These are phyloP conservation scores for Mortierella sp. DNA, from an alignment of 371 early-diverging fungal genomes.

Conservation along the genomic window DNA sequence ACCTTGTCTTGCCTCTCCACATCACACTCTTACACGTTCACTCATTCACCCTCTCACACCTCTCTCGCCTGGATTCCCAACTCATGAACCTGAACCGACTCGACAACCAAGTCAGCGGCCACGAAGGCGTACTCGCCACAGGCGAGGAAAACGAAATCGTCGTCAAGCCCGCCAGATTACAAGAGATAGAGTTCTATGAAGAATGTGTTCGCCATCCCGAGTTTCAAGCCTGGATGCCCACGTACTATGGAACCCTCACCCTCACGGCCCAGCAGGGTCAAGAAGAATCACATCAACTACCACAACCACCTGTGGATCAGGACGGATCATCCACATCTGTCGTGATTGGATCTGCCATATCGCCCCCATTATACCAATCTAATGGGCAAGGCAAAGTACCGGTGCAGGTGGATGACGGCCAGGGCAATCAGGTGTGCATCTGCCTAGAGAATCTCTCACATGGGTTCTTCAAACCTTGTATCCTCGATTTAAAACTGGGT, in stretches of 20 bases:
- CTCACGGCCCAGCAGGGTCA: constrained; percentile 48
- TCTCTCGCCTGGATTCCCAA: not conserved
- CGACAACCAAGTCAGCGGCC: constrained; percentile 77
- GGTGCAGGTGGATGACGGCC: constrained; percentile 57
- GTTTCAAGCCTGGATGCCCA: constrained; percentile 72
- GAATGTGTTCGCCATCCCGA: constrained; percentile 60
- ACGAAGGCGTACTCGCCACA: constrained; percentile 65
- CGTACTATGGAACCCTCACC: constrained; percentile 71
- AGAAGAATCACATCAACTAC: not conserved
- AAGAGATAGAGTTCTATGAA: constrained; percentile 76
- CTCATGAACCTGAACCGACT: constrained; percentile 47
- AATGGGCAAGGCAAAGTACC: constrained; percentile 53
- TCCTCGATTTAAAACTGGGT: constrained; percentile 87
- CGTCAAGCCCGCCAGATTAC: constrained; percentile 69
- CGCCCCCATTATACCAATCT: constrained; percentile 57
- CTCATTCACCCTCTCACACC: not conserved
- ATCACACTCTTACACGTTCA: not conserved
- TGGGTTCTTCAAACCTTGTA: constrained; percentile 75
- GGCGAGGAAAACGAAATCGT: constrained; percentile 66
- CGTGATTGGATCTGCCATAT: constrained; percentile 62
- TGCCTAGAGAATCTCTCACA: constrained; percentile 80
- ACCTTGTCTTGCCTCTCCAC: not conserved
- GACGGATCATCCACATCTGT: constrained; percentile 20
- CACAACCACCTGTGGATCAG: constrained; percentile 15
- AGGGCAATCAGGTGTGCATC: constrained; percentile 51